These are phyloP conservation scores for Sporothrix schenckii DNA, from an alignment of 2,329 filamentous ascomycete genomes.

Conservation along the genomic window DNA sequence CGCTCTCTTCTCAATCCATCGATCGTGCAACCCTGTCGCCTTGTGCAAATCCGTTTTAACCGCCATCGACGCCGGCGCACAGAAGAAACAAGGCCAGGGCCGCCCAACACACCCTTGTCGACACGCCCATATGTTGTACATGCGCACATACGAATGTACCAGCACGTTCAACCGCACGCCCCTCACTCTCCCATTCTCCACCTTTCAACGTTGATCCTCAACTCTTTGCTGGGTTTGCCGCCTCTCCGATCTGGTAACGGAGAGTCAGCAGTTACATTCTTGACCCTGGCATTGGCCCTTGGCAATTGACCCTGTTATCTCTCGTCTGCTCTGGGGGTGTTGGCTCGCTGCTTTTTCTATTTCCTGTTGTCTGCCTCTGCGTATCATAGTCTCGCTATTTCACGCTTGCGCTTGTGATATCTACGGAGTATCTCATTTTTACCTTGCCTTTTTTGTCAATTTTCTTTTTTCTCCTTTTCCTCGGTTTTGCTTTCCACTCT, in stretches of 20 bases:
- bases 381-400: slow-evolving; percentile 20
- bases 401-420: slow-evolving; percentile 26
- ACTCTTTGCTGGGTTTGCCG: slow-evolving; percentile 25
- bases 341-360: too few relatives aligned
- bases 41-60: slow-evolving; percentile 25
- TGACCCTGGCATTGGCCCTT: neutral
- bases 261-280: neutral
- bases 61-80: slow-evolving; percentile 13
- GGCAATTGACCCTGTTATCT: neutral
- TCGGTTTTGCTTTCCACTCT: neutral
- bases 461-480: neutral
- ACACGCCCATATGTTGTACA: neutral
- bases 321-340: neutral
- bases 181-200: slow-evolving; percentile 13
- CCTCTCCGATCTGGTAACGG: slow-evolving; percentile 21
- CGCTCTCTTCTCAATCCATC: slow-evolving; percentile 11
- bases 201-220: slow-evolving; percentile 4
- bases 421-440: neutral
- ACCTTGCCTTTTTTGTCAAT: neutral
- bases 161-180: neutral
- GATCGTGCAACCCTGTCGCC: slow-evolving; percentile 26
- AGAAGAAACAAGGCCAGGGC: slow-evolving; percentile 8
- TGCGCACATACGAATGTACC: neutral
- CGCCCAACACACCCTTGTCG: neutral
- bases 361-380: neutral